phyloP scores from a whole-genome alignment of 805 yeast species.

The Suhomyces emberorum region DNA sequence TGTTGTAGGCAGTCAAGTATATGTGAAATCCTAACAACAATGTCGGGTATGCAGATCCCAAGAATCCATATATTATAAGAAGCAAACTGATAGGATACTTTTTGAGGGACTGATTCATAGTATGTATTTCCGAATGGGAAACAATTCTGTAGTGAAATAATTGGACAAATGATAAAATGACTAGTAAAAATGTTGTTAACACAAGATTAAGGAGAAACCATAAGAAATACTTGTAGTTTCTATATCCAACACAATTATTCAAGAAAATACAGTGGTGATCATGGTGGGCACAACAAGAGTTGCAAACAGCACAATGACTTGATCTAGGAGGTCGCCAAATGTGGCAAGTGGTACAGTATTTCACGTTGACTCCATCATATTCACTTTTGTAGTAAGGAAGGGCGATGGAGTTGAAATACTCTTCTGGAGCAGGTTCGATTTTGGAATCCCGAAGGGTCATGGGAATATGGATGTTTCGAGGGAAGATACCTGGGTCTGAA shows the following conservation, averaged over 20 bases:
- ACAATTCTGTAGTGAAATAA: slow-evolving; percentile 19
- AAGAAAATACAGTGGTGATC: slow-evolving; percentile 77
- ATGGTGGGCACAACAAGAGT: slow-evolving; percentile 56
- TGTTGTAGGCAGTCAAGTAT: slow-evolving; percentile 50
- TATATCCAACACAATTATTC: slow-evolving; percentile 40
- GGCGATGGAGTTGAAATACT: slow-evolving; percentile 20
- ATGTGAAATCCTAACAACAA: slow-evolving; percentile 53
- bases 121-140: slow-evolving; percentile 26
- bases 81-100: slow-evolving; percentile 42
- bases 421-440: slow-evolving; percentile 9
- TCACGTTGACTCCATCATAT: slow-evolving; percentile 39
- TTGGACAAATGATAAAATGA: slow-evolving; percentile 19
- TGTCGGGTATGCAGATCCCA: slow-evolving; percentile 54
- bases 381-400: slow-evolving; percentile 20
- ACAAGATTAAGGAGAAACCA: slow-evolving; percentile 28
- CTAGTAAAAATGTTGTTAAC: slow-evolving; percentile 17
- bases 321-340: slow-evolving; percentile 72
- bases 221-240: slow-evolving; percentile 36
- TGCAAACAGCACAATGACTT: slow-evolving; percentile 68
- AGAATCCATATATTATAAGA: slow-evolving; percentile 46
- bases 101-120: slow-evolving; percentile 15
- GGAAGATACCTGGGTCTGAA: slow-evolving; percentile 69
- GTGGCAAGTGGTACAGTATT: slow-evolving; percentile 53
- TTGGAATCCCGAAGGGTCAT: slow-evolving; percentile 5
- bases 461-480: slow-evolving; percentile 59